phyloP scores from a whole-genome alignment of 2,329 filamentous ascomycete species.

The Rhinocladiella mackenziei region DNA sequence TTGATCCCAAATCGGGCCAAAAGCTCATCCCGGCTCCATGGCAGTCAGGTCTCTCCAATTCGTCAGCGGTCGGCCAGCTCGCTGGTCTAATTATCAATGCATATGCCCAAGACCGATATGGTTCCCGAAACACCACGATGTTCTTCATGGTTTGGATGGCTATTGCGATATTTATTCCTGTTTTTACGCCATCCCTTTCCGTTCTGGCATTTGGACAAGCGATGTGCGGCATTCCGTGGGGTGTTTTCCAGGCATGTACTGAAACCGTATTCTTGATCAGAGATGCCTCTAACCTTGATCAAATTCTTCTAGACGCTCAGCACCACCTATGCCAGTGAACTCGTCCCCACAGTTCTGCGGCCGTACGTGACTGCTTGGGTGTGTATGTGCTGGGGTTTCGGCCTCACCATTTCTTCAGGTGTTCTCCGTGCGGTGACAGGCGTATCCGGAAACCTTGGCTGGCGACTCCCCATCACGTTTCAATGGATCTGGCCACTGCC shows the following conservation, averaged over 20 bases:
- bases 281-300: neutral
- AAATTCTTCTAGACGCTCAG: constrained; percentile 32
- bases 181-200: constrained; percentile 47
- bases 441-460: constrained; percentile 24
- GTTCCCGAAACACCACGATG: constrained; percentile 33
- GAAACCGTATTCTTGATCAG: neutral
- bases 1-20: constrained; percentile 10
- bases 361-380: constrained; percentile 57
- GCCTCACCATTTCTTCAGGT: constrained; percentile 50
- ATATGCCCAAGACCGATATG: constrained; percentile 31
- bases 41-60: constrained; percentile 24
- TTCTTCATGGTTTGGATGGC: constrained; percentile 28
- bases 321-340: constrained; percentile 64
- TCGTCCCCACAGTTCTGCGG: constrained; percentile 56
- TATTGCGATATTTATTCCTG: constrained; percentile 46
- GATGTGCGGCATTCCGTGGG: constrained; percentile 40
- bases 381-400: constrained; percentile 61
- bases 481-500: constrained; percentile 30
- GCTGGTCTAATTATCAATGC: constrained; percentile 32
- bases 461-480: constrained; percentile 30
- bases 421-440: constrained; percentile 24
- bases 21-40: constrained; percentile 33
- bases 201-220: constrained; percentile 48
- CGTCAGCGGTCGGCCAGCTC: constrained; percentile 21
- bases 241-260: constrained; percentile 19